A percentile compares a stretch with the other conserved stretches of the same genome.
Evolutionary conservation across 169 alveolate genomes (phyloP).

Genomic region (Plasmodium billcollinsi): DNA sequence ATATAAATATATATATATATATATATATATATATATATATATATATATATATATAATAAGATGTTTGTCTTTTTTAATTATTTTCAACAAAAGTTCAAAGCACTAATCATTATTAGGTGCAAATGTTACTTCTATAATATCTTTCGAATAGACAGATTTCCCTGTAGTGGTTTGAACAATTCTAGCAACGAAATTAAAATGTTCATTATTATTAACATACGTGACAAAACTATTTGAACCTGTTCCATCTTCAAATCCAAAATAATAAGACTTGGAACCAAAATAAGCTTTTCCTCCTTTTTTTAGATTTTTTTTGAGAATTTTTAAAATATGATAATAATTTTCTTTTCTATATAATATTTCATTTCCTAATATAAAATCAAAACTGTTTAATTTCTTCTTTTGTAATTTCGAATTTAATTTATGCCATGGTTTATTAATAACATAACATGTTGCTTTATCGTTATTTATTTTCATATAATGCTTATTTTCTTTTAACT

Average conservation of each 20-base stretch:
- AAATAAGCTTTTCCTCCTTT: constrained; percentile 56
- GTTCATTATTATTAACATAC: constrained; percentile 55
- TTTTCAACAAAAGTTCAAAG: not conserved
- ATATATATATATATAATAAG: too few relatives aligned
- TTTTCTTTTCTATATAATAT: constrained; percentile 75
- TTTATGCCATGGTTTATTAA: constrained; percentile 67
- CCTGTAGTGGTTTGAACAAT: constrained; percentile 34
- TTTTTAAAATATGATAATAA: constrained; percentile 46
- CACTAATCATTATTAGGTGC: not conserved
- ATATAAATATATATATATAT: too few relatives aligned
- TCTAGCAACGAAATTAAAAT: constrained; percentile 25
- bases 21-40: too few relatives aligned
- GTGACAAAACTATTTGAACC: constrained; percentile 58
- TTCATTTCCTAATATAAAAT: constrained; percentile 69
- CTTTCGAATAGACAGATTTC: constrained; percentile 60
- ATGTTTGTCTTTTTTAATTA: too few relatives aligned
- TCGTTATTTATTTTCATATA: constrained; percentile 45
- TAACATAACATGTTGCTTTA: constrained; percentile 14
- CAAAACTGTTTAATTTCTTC: constrained; percentile 43
- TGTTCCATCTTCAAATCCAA: constrained; percentile 75
- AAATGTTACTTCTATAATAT: constrained; percentile 59
- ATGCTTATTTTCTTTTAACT: constrained; percentile 19
- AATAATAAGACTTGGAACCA: constrained; percentile 72
- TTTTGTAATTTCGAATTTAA: constrained; percentile 36
- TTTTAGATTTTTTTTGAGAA: constrained; percentile 23